Evolutionary conservation across 129 eudicot species (phyloP), one percentile per base, ranked within the genome.

Genomic region (Erigeron canadensis): DNA sequence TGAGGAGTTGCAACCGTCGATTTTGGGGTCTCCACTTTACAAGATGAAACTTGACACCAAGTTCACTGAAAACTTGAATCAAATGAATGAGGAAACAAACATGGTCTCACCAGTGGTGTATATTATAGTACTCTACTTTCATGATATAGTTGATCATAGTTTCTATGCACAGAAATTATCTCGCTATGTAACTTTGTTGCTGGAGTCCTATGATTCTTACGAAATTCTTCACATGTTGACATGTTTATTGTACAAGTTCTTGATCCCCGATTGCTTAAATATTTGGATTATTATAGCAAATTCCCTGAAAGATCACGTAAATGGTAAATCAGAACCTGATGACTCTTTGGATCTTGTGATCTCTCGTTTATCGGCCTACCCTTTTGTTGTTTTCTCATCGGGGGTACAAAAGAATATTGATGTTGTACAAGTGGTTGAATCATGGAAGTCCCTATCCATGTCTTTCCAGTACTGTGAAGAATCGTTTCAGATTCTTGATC

Each of bases 1-100:
- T 2, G 78, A 84, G 69, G 88, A 79, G 60, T 74, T 89, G 51
- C 89, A 85, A 54, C 65, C 87, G 18, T 87, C 86, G 45, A 87
- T 71, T 8, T 75, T 89, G 73, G 86, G 86, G 75, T 93, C 91
- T 47, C 95, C 91, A n/a, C 78, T 89, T 28, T 89, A 93, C 82
- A 85, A 85, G 76, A 72, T 87, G 79, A 63, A 74, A 73, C 57
- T 84, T 44, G 86, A 87, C 40, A 5, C 67, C 17, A 77, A 82
- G 75, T 74, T 42, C 41, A 51, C 78, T 8, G 75, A 67, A 46
- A 65, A 71, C 65, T 68, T 73, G 67, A 80, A 72, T 28, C 43
- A 72, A 39, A 21, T 72, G 69, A 37, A 12, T 42, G 84, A 67
- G 11, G 76, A 71, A 10, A 68, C 12, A 17, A 82, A 80, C 43